These are phyloP conservation scores for Phaeosphaeriaceae sp. DNA, from an alignment of 2,329 filamentous ascomycete genomes.

Conservation along the genomic window DNA sequence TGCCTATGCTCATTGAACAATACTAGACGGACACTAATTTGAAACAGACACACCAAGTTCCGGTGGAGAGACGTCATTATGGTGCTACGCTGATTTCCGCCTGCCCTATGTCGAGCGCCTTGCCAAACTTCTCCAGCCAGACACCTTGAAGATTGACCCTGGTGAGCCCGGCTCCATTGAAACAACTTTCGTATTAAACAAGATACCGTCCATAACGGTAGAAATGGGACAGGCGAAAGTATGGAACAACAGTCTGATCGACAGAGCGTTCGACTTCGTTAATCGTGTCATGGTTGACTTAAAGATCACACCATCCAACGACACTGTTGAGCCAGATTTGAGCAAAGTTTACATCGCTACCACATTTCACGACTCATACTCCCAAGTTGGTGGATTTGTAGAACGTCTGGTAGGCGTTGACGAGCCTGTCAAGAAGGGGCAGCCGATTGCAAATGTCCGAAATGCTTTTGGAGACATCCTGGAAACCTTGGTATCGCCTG, in stretches of 20 bases:
- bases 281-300: constrained; percentile 33
- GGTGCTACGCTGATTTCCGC: constrained; percentile 50
- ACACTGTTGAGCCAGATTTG: constrained; percentile 39
- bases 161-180: constrained; percentile 50
- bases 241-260: constrained; percentile 47
- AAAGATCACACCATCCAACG: constrained; percentile 33
- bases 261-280: constrained; percentile 39
- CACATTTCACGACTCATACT: constrained; percentile 36
- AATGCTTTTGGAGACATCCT: constrained; percentile 48
- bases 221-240: constrained; percentile 49
- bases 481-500: constrained; percentile 42
- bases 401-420: constrained; percentile 39
- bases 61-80: constrained; percentile 46
- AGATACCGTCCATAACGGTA: constrained; percentile 47
- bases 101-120: constrained; percentile 48
- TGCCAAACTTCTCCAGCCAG: constrained; percentile 48
- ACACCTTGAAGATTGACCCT: constrained; percentile 49
- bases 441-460: constrained; percentile 43
- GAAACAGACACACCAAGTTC: constrained; percentile 43
- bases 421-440: constrained; percentile 45
- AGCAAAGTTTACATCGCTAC: constrained; percentile 40
- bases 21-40: neutral
- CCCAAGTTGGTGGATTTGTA: constrained; percentile 37
- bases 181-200: constrained; percentile 46
- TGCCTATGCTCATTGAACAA: neutral